A percentile compares a stretch with the other conserved stretches of the same genome.
phyloP scores from a whole-genome alignment of 345 rosid species.

The Corchorus capsularis region DNA sequence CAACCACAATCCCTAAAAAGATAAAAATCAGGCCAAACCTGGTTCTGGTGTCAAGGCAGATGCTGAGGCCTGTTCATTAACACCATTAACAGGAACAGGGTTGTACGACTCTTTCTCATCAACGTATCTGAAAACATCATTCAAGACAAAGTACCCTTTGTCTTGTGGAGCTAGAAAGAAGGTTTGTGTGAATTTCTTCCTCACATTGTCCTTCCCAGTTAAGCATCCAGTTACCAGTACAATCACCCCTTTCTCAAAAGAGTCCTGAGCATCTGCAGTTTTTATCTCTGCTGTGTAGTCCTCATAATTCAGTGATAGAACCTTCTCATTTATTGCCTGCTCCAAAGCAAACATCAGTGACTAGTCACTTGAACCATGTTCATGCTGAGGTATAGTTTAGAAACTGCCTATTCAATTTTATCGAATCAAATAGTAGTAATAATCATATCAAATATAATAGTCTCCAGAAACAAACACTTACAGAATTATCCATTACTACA shows the following conservation, averaged over 20 bases:
- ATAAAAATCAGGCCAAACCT: slow-evolving; percentile 36
- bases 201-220: slow-evolving; percentile 60
- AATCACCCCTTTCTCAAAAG: slow-evolving; percentile 62
- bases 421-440: background rate
- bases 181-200: slow-evolving; percentile 63
- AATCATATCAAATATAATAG: background rate
- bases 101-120: slow-evolving; percentile 44
- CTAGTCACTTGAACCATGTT: slow-evolving; percentile 7
- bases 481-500: background rate
- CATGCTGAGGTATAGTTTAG: background rate
- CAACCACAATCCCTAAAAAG: background rate
- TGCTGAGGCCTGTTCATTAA: slow-evolving; percentile 35
- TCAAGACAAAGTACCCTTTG: slow-evolving; percentile 69
- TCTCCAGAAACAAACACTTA: background rate
- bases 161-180: slow-evolving; percentile 83
- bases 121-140: slow-evolving; percentile 68
- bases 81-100: slow-evolving; percentile 29
- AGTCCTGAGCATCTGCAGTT: slow-evolving; percentile 73
- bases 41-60: slow-evolving; percentile 34
- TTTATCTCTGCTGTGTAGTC: slow-evolving; percentile 61
- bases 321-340: slow-evolving; percentile 53
- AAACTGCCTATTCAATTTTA: background rate
- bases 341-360: slow-evolving; percentile 16
- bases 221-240: slow-evolving; percentile 72
- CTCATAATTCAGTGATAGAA: slow-evolving; percentile 43